These are phyloP conservation scores for Sporisorium sorghi DNA, from an alignment of 1,284 basidiomycete genomes.

Conservation along the genomic window DNA sequence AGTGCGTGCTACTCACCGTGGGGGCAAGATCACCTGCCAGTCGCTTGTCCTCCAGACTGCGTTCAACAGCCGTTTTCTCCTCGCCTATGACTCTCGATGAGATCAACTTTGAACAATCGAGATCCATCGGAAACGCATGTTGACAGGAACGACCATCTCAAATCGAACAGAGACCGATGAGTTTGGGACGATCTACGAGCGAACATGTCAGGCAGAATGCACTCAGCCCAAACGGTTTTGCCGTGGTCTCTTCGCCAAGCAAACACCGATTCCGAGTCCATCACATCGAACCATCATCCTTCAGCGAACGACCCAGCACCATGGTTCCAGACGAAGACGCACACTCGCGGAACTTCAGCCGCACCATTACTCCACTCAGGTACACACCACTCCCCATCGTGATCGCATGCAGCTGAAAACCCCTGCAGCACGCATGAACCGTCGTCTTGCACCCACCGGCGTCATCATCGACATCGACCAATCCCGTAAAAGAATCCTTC, in stretches of 20 bases:
- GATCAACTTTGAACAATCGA: no score
- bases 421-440: neutral
- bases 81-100: no score
- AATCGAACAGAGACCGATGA: no score
- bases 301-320: neutral
- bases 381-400: neutral
- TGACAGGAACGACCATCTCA: no score
- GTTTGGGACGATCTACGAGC: no score
- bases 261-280: neutral
- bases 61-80: no score
- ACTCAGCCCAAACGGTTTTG: neutral
- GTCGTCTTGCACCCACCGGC: neutral
- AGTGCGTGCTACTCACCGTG: neutral
- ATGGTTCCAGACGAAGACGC: neutral
- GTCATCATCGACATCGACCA: neutral
- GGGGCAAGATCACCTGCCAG: no score
- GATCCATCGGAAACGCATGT: no score
- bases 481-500: neutral
- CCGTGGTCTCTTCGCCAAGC: neutral
- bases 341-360: constrained; percentile 5
- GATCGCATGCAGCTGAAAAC: neutral
- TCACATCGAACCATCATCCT: neutral
- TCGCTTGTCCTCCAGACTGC: no score
- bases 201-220: no score
- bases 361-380: neutral